A percentile compares a stretch with the other conserved stretches of the same genome.
These are phyloP conservation scores for Candida schatavii DNA, from an alignment of 805 yeast species.

Conservation along the genomic window DNA sequence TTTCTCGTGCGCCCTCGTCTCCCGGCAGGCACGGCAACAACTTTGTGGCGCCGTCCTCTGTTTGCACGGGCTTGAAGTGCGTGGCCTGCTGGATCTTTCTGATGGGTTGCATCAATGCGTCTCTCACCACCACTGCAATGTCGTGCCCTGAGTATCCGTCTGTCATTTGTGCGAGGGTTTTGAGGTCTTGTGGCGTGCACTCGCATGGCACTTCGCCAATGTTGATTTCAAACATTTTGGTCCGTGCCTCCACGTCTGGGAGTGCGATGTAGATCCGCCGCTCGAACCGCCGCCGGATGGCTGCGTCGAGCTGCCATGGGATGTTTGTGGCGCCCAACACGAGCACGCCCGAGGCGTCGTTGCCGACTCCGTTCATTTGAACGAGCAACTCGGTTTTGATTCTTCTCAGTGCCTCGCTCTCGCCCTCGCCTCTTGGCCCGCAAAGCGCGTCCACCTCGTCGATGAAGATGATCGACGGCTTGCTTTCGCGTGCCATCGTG, in stretches of 20 bases:
- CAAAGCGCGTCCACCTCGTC: slow-evolving; percentile 98
- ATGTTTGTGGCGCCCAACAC: slow-evolving; percentile 97
- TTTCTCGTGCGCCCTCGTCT: slow-evolving; percentile 78
- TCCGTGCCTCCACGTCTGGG: slow-evolving; percentile 91
- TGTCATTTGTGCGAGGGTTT: slow-evolving; percentile 84
- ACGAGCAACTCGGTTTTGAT: slow-evolving; percentile 94
- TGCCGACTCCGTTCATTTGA: slow-evolving; percentile 99
- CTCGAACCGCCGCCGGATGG: slow-evolving; percentile 94
- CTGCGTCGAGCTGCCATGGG: slow-evolving; percentile 98
- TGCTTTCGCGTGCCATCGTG: slow-evolving; percentile 93
- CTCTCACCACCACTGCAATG: slow-evolving; percentile 93
- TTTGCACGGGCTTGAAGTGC: slow-evolving; percentile 70
- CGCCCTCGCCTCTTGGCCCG: slow-evolving; percentile 98
- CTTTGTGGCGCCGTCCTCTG: slow-evolving; percentile 43
- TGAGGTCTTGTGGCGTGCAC: slow-evolving; percentile 68
- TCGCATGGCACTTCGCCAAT: slow-evolving; percentile 88
- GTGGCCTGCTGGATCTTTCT: slow-evolving; percentile 94
- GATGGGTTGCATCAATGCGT: slow-evolving; percentile 97
- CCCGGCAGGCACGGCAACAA: slow-evolving; percentile 97
- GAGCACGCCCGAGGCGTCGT: slow-evolving; percentile 86
- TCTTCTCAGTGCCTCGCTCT: slow-evolving; percentile 92
- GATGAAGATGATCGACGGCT: slow-evolving; percentile 92
- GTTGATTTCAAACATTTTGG: slow-evolving; percentile 90
- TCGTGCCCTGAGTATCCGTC: slow-evolving; percentile 98
- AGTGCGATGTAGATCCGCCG: slow-evolving; percentile 90